Base-by-base conservation (phyloP, 192 early-diverging fungal genomes). In the Phlyctochytrium planicorne region DNA sequence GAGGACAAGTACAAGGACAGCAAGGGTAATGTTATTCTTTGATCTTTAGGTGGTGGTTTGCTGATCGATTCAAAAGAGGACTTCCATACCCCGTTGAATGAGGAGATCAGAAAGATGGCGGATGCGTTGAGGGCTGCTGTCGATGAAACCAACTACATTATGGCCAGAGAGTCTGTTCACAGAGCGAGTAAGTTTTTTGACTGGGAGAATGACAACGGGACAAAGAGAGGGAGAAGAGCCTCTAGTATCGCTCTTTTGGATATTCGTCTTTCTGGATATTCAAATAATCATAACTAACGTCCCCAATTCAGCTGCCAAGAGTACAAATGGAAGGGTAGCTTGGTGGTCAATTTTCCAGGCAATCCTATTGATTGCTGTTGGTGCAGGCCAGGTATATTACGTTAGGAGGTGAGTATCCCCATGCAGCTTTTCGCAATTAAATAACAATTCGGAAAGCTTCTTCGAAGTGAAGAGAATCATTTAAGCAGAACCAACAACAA, bases 321-420 rank as follows among this genome's bases (percentile, higher is more conserved):
- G 85, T 72, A 93, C 90, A 24, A 89, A 91, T 76, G 69, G 87
- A 52, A 87, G 91, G 65, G 90, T 93, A 10, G 80, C 86, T 62
- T 91, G 87, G 85, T 91, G 89, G 89, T 88, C 91, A 53, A 59
- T 91, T 29, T 76, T 87, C 50, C 87, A 93, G 72, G 70, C 82
- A 32, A 65, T 69, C 23, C 70, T 88, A 33, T 70, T 93, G n/a
- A 67, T 85, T 35, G 80, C 77, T 27, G 88, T 93, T 62, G 87
- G 82, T 52, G 69, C 78, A 55, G 90, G 87, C 84, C 91, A 93
- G 71, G 80, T 91, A 27, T 85, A 71, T 53, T 93, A 91, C 71
- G 80, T 93, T 35, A 89, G 89, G 72, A 76, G 85, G 57, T 90
- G 68, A 4, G 47, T 47, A 14, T n/a, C n/a, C n/a, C n/a, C n/a